Conservation (phyloP, 805 yeast genomes). For the Ogataea henricii region DNA sequence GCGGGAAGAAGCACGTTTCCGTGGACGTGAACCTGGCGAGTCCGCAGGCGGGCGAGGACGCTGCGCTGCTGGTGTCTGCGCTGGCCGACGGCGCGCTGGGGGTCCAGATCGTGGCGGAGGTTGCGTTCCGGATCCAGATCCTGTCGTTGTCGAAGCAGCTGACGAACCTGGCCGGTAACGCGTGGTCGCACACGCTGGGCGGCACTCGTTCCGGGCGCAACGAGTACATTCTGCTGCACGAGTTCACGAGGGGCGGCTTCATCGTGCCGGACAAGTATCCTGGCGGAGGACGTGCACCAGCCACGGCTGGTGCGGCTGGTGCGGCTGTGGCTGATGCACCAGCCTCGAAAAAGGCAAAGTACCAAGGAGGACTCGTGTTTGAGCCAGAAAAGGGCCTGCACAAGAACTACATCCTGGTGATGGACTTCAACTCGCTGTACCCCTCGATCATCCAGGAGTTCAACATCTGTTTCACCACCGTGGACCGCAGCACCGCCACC, state of each 20-base stretch:
- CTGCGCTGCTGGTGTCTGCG: constrained; percentile 66
- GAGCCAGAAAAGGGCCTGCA: constrained; percentile 96
- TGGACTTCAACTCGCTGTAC: constrained; percentile 97
- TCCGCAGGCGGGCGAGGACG: constrained; percentile 65
- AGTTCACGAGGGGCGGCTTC: constrained; percentile 75
- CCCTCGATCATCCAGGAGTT: constrained; percentile 97
- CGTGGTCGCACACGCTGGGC: constrained; percentile 92
- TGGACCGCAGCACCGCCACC: constrained; percentile 52
- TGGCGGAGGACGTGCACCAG: constrained; percentile 29
- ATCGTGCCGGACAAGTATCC: constrained; percentile 75
- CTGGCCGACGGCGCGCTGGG: constrained; percentile 66
- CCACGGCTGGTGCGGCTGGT: constrained; percentile 27
- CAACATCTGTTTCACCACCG: constrained; percentile 96
- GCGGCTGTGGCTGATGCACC: constrained; percentile 31
- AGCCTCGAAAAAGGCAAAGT: constrained; percentile 41
- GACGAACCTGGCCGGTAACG: constrained; percentile 93
- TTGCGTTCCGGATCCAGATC: constrained; percentile 82
- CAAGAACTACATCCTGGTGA: constrained; percentile 82
- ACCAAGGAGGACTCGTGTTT: constrained; percentile 69
- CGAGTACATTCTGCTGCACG: constrained; percentile 89
- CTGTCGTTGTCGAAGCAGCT: constrained; percentile 86
- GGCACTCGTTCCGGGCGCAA: constrained; percentile 97
- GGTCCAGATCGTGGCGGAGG: constrained; percentile 70
- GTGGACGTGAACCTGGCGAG: constrained; percentile 75
- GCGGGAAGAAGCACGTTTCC: constrained; percentile 61